Evolutionary conservation across 2,329 filamentous ascomycete genomes (phyloP).

Genomic region (Falciphora oryzae): DNA sequence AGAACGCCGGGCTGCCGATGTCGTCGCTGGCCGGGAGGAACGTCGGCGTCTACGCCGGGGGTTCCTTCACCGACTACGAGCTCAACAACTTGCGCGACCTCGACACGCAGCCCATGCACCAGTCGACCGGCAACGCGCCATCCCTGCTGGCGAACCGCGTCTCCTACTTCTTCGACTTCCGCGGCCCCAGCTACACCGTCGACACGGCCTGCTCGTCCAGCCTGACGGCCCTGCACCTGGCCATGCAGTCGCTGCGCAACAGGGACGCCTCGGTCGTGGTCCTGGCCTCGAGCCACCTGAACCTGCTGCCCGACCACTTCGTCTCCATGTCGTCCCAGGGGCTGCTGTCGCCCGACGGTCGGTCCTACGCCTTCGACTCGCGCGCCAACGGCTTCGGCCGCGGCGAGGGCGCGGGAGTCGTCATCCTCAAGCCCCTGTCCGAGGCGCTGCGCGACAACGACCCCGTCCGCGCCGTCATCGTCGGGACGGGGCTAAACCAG

Average conservation of each 20-base stretch:
- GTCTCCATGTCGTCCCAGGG: constrained; percentile 16
- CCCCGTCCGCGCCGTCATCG: constrained; percentile 13
- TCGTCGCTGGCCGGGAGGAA: constrained; percentile 24
- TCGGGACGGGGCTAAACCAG: constrained; percentile 12
- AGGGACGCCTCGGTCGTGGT: constrained; percentile 13
- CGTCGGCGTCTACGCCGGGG: constrained; percentile 27
- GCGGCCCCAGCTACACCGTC: constrained; percentile 15
- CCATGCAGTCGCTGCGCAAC: constrained; percentile 13
- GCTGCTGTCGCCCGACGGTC: constrained; percentile 16
- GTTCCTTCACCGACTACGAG: constrained; percentile 15
- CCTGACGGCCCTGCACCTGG: constrained; percentile 15
- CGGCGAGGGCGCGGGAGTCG: constrained; percentile 35
- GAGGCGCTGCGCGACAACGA: constrained; percentile 20
- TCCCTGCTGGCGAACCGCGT: constrained; percentile 17
- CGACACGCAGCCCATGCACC: constrained; percentile 18
- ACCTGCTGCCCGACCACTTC: constrained; percentile 14
- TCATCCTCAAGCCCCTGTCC: constrained; percentile 36
- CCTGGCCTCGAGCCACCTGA: constrained; percentile 12
- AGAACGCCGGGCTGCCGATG: constrained; percentile 26
- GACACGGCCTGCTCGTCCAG: constrained; percentile 18
- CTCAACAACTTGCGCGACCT: constrained; percentile 17
- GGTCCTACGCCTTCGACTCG: constrained; percentile 25
- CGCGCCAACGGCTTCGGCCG: constrained; percentile 39
- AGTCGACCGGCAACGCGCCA: constrained; percentile 20
- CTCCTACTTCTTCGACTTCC: constrained; percentile 19